A percentile compares a stretch with the other conserved stretches of the same genome.
Evolutionary conservation across 2,329 filamentous ascomycete genomes (phyloP).

Genomic region (Metarhizium sp.): DNA sequence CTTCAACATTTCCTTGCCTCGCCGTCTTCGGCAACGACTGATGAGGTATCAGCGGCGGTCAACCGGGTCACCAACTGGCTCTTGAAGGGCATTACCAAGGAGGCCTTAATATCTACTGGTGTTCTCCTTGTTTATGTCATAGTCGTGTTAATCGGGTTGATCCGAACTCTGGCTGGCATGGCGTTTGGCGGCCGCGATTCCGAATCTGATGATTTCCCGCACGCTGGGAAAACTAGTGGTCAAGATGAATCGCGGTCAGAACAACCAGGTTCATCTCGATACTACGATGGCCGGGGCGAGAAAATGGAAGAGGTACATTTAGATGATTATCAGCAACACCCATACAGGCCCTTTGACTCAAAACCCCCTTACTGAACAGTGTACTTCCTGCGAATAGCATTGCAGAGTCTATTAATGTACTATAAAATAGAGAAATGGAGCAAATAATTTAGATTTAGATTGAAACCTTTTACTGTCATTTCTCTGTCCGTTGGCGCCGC

Average conservation of each 20-base stretch:
- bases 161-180: slow-evolving; percentile 55
- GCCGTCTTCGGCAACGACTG: slow-evolving; percentile 61
- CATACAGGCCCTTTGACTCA: neutral
- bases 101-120: slow-evolving; percentile 69
- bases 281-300: neutral
- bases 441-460: neutral
- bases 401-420: neutral
- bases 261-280: slow-evolving; percentile 9
- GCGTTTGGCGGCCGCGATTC: slow-evolving; percentile 43
- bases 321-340: neutral
- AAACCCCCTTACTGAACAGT: neutral
- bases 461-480: neutral
- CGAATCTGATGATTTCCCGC: slow-evolving; percentile 44
- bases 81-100: slow-evolving; percentile 57
- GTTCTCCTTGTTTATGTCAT: slow-evolving; percentile 71
- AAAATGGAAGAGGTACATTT: slow-evolving; percentile 1
- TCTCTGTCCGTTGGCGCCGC: neutral
- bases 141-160: slow-evolving; percentile 64
- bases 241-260: neutral
- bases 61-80: slow-evolving; percentile 59
- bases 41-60: slow-evolving; percentile 74
- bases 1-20: slow-evolving; percentile 68
- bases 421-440: neutral
- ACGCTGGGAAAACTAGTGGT: slow-evolving; percentile 20
- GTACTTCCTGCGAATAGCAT: neutral